phyloP scores from a whole-genome alignment of 148 eudicot species.

The Rhododendron henanense region DNA sequence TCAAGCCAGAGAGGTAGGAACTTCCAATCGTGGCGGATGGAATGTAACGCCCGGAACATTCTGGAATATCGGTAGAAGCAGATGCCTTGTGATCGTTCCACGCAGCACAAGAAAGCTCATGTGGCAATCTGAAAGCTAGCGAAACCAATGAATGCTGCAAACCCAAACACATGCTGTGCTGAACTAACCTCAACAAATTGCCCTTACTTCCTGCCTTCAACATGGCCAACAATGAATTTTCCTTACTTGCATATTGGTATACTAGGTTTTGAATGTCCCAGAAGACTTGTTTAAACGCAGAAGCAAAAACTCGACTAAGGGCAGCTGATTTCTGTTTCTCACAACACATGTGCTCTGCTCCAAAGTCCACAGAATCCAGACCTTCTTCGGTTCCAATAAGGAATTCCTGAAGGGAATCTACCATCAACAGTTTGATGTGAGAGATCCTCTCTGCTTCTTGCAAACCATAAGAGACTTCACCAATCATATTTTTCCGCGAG shows the following conservation, averaged over 20 bases:
- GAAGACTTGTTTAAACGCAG: constrained; percentile 63
- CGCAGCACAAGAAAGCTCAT: constrained; percentile 58
- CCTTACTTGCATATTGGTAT: constrained; percentile 41
- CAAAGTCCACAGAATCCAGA: constrained; percentile 26
- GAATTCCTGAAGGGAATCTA: constrained; percentile 41
- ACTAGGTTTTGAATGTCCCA: constrained; percentile 68
- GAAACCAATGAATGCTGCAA: constrained; percentile 74
- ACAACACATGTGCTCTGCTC: constrained; percentile 32
- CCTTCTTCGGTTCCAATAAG: constrained; percentile 42
- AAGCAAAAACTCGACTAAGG: constrained; percentile 55
- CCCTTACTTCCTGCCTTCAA: constrained; percentile 91
- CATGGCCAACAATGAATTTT: constrained; percentile 71
- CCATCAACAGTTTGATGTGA: constrained; percentile 53
- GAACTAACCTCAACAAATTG: constrained; percentile 58
- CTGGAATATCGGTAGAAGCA: constrained; percentile 20
- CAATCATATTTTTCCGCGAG: constrained; percentile 50
- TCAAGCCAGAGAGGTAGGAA: constrained; percentile 69
- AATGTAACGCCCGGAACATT: constrained; percentile 40
- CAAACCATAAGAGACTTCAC: constrained; percentile 67
- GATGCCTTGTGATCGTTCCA: constrained; percentile 63
- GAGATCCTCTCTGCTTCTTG: constrained; percentile 65
- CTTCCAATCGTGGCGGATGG: constrained; percentile 63
- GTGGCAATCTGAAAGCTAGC: constrained; percentile 64
- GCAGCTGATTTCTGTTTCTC: constrained; percentile 72
- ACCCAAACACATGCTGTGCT: constrained; percentile 88